Conservation (phyloP, 306 rosid genomes). For the Medicago arabica region DNA sequence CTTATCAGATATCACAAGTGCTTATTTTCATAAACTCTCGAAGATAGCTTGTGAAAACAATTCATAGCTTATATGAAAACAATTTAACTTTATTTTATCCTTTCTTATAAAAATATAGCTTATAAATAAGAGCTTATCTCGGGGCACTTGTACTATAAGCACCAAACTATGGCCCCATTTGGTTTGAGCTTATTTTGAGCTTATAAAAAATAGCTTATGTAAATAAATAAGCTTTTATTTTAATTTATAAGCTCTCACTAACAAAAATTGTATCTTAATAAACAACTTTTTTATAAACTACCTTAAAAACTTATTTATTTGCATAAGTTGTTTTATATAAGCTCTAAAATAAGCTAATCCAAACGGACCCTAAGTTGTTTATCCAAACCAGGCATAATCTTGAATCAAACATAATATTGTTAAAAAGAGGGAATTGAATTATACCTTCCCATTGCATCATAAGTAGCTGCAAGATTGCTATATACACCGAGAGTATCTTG, state of each 20-base stretch:
- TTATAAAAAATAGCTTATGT: no score
- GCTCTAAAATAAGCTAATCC: no score
- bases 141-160: neutral
- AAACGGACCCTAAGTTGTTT: neutral
- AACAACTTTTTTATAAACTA: no score
- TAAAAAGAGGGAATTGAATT: neutral
- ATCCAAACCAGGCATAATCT: slow-evolving; percentile 12
- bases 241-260: no score
- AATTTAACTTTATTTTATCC: neutral
- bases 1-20: no score
- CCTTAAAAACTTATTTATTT: no score
- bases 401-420: slow-evolving; percentile 20
- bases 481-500: slow-evolving; percentile 98
- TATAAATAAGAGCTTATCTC: neutral
- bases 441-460: slow-evolving; percentile 99
- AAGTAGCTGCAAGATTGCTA: slow-evolving; percentile 98
- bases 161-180: neutral
- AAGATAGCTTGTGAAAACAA: neutral
- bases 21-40: neutral
- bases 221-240: no score
- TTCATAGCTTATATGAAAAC: neutral
- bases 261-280: no score
- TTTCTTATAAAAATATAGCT: no score
- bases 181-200: no score
- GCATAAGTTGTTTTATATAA: no score